Evolutionary conservation across 2,329 filamentous ascomycete species (phyloP).

Genomic region (Sporothrix protearum): DNA sequence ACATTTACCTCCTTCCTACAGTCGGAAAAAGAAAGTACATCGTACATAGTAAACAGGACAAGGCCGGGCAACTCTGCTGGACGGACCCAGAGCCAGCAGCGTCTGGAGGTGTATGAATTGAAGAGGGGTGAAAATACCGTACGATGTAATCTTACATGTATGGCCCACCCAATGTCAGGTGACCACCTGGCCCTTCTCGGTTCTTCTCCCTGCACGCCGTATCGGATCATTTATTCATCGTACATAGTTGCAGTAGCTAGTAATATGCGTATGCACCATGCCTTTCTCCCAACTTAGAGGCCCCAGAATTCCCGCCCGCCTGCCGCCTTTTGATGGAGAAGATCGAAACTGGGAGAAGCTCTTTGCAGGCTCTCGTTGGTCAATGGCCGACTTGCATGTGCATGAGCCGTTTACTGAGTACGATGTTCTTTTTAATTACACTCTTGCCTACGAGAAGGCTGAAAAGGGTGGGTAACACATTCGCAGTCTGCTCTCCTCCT

Average conservation of each 20-base stretch:
- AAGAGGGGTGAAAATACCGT: too few species aligned
- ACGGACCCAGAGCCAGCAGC: background rate
- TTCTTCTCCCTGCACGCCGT: too few species aligned
- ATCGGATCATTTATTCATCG: too few species aligned
- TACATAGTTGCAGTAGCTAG: too few species aligned
- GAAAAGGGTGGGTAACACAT: background rate
- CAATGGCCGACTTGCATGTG: background rate
- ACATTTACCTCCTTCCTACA: background rate
- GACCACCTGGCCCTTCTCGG: too few species aligned
- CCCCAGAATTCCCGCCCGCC: background rate
- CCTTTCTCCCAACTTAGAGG: too few species aligned
- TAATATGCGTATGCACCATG: too few species aligned
- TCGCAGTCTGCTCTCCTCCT: background rate
- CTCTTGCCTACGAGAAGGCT: background rate
- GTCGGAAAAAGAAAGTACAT: constrained; percentile 11
- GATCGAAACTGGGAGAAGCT: constrained; percentile 6
- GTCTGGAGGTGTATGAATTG: background rate
- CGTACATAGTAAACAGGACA: background rate
- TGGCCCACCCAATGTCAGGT: too few species aligned
- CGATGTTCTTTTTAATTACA: background rate
- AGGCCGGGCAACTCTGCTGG: background rate
- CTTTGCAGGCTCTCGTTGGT: constrained; percentile 3
- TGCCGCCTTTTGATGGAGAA: background rate
- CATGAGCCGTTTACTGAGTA: background rate
- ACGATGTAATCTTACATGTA: too few species aligned